A percentile compares a stretch with the other conserved stretches of the same genome.
These are phyloP conservation scores for Carex sylvatica DNA, from an alignment of 202 grass and related monocot genomes.

Conservation along the genomic window DNA sequence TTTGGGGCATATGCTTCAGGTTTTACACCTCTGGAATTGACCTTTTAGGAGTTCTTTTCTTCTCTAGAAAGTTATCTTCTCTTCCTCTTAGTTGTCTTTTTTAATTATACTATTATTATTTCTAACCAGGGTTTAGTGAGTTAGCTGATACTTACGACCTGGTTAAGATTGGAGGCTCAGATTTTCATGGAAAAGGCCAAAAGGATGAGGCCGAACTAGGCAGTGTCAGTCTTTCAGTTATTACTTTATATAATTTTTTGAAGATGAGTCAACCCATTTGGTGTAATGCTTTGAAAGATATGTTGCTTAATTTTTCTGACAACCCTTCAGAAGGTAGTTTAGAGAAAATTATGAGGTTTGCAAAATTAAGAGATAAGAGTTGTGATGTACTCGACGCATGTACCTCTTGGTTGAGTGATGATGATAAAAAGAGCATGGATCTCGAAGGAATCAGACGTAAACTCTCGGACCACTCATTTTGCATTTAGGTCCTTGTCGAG, in stretches of 20 bases:
- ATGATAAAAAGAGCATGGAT: slow-evolving; percentile 57
- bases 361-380: slow-evolving; percentile 29
- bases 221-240: slow-evolving; percentile 56
- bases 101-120: not conserved
- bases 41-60: slow-evolving; percentile 6
- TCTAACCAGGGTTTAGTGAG: slow-evolving; percentile 47
- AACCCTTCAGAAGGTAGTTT: slow-evolving; percentile 58
- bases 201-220: slow-evolving; percentile 79
- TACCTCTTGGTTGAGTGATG: slow-evolving; percentile 59
- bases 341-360: slow-evolving; percentile 65
- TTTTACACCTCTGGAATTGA: not conserved
- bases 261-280: slow-evolving; percentile 64
- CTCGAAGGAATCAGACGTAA: slow-evolving; percentile 61
- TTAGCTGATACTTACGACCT: slow-evolving; percentile 71
- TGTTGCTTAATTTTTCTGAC: slow-evolving; percentile 55
- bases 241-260: slow-evolving; percentile 63
- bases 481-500: slow-evolving; percentile 18
- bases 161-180: slow-evolving; percentile 86
- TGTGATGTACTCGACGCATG: slow-evolving; percentile 56
- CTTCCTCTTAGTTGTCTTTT: not conserved
- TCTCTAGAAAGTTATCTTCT: not conserved
- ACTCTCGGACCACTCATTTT: slow-evolving; percentile 30
- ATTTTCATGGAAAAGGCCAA: slow-evolving; percentile 80
- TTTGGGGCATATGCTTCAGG: not conserved
- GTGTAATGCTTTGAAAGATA: slow-evolving; percentile 73